Evolutionary conservation across 2,329 filamentous ascomycete genomes (phyloP).

Genomic region (Exophiala xenobiotica): DNA sequence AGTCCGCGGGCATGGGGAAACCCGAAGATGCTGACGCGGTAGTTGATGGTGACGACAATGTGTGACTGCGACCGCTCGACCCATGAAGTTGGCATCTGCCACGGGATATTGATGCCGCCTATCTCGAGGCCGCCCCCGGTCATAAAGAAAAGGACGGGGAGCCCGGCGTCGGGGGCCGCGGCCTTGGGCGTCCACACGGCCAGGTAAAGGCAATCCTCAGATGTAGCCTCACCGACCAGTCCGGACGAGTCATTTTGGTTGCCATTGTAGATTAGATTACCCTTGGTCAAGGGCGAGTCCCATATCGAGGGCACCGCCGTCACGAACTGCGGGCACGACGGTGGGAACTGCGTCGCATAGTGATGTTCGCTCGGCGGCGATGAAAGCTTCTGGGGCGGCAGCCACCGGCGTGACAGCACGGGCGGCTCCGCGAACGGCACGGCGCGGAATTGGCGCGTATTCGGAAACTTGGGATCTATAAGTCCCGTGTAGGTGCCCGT

Average conservation of each 20-base stretch:
- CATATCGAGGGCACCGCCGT: slow-evolving; percentile 25
- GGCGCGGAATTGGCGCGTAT: slow-evolving; percentile 39
- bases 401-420: slow-evolving; percentile 35
- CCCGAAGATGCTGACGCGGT: slow-evolving; percentile 43
- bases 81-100: slow-evolving; percentile 42
- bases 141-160: slow-evolving; percentile 30
- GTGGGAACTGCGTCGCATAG: slow-evolving; percentile 34
- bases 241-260: slow-evolving; percentile 2
- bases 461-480: slow-evolving; percentile 36
- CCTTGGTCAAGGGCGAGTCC: not conserved
- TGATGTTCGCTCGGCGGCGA: slow-evolving; percentile 23
- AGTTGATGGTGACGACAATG: slow-evolving; percentile 43
- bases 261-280: slow-evolving; percentile 7
- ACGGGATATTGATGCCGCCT: slow-evolving; percentile 41
- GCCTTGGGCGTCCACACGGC: slow-evolving; percentile 44
- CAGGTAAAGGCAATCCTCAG: slow-evolving; percentile 46
- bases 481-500: slow-evolving; percentile 34
- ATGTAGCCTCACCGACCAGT: slow-evolving; percentile 26
- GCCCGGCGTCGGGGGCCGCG: slow-evolving; percentile 9
- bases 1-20: slow-evolving; percentile 35
- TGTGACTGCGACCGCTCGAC: slow-evolving; percentile 41
- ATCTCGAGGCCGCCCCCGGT: slow-evolving; percentile 27
- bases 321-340: slow-evolving; percentile 34
- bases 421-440: slow-evolving; percentile 41
- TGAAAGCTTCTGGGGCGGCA: slow-evolving; percentile 32